phyloP scores from a whole-genome alignment of 768 basidiomycete genomes.

The Calocybe indica region DNA sequence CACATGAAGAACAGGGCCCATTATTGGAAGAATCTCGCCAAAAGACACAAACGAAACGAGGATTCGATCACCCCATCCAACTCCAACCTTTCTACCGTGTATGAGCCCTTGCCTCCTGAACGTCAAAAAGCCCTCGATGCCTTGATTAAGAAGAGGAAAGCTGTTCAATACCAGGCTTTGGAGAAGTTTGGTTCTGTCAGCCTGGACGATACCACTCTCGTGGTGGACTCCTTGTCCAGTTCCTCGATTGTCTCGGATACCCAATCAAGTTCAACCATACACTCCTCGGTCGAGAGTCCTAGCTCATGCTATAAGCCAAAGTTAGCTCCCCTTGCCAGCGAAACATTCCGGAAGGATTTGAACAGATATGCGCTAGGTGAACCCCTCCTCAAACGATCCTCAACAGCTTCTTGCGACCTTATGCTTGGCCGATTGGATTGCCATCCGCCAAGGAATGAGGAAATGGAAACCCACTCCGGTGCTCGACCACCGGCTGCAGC shows the following conservation, averaged over 20 bases:
- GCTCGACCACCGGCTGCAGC: no score
- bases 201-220: no score
- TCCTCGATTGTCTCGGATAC: no score
- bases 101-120: slow-evolving; percentile 24
- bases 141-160: slow-evolving; percentile 18
- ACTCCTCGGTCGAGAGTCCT: slow-evolving; percentile 8
- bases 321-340: slow-evolving; percentile 21
- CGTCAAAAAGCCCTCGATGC: slow-evolving; percentile 35
- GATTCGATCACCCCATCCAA: slow-evolving; percentile 31
- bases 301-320: background rate
- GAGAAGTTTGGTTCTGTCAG: no score
- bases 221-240: no score
- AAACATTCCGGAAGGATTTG: slow-evolving; percentile 18
- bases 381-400: slow-evolving; percentile 8
- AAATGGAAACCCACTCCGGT: no score
- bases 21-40: slow-evolving; percentile 40
- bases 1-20: slow-evolving; percentile 36
- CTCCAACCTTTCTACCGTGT: slow-evolving; percentile 32
- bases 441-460: background rate
- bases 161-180: slow-evolving; percentile 2
- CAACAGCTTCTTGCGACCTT: slow-evolving; percentile 2
- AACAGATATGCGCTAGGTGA: slow-evolving; percentile 3
- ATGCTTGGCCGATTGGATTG: slow-evolving; percentile 6
- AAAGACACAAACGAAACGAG: slow-evolving; percentile 18
- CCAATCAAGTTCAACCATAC: slow-evolving; percentile 11